Conservation (phyloP, 1,139 yeast genomes). For the Kodamaea sp. region DNA sequence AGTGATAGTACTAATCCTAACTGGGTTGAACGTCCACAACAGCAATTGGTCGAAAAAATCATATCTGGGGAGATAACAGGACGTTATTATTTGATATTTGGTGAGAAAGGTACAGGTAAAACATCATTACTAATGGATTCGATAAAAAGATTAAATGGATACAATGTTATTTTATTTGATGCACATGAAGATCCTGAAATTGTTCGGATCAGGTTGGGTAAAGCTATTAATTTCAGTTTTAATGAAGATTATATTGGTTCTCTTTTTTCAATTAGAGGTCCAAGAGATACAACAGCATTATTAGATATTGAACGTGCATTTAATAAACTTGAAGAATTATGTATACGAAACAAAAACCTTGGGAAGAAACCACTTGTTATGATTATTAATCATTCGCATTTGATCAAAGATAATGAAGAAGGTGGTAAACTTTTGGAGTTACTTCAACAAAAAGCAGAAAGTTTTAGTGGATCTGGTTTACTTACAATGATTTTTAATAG, state of each 20-base stretch:
- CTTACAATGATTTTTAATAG: conserved; percentile 75
- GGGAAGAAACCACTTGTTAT: conserved; percentile 55
- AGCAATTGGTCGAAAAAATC: conserved; percentile 59
- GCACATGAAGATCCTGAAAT: conserved; percentile 88
- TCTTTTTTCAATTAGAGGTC: conserved; percentile 77
- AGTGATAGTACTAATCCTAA: conserved; percentile 28
- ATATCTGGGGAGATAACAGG: conserved; percentile 62
- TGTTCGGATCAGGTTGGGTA: conserved; percentile 70
- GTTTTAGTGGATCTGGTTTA: conserved; percentile 70
- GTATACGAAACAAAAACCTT: conserved; percentile 43
- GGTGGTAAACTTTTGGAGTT: conserved; percentile 71
- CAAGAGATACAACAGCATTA: conserved; percentile 79
- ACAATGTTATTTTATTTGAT: conserved; percentile 68
- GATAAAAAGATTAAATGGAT: conserved; percentile 61
- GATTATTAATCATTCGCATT: conserved; percentile 71
- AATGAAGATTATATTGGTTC: conserved; percentile 84
- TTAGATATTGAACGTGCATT: conserved; percentile 82
- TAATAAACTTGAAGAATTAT: conserved; percentile 65
- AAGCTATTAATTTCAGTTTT: conserved; percentile 68
- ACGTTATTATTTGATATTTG: conserved; percentile 67
- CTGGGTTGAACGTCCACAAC: conserved; percentile 74
- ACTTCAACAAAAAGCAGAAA: conserved; percentile 79
- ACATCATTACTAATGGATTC: conserved; percentile 70
- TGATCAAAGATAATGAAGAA: conserved; percentile 69
- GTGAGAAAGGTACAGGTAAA: conserved; percentile 87